Evolutionary conservation across 139 green algal genomes (phyloP).

Genomic region (Parachlorella kessleri): DNA sequence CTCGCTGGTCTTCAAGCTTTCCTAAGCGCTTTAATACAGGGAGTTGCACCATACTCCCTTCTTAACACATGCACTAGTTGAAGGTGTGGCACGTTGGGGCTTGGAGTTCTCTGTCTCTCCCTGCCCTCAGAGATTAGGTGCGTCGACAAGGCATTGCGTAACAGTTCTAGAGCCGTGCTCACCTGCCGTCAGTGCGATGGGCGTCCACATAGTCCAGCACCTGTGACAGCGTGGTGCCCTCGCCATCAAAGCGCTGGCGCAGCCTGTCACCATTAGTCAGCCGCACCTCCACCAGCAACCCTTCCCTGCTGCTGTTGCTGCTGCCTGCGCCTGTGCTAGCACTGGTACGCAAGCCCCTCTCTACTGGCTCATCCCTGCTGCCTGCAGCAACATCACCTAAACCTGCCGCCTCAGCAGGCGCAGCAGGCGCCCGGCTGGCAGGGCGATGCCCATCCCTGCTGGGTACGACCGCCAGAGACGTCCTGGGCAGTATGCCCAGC

Average conservation of each 20-base stretch:
- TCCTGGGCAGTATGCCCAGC: slow-evolving; percentile 13
- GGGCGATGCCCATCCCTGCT: slow-evolving; percentile 2
- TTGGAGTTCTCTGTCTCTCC: neutral
- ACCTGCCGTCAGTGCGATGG: slow-evolving; percentile 7
- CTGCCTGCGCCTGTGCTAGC: neutral
- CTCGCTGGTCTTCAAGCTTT: no score
- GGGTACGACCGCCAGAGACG: slow-evolving; percentile 16
- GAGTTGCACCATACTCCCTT: no score
- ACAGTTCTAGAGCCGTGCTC: neutral
- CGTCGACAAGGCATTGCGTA: neutral
- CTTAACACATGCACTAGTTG: neutral
- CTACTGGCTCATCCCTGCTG: no score
- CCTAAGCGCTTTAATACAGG: no score
- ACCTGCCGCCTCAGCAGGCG: neutral
- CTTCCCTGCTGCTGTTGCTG: neutral
- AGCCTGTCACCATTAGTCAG: slow-evolving; percentile 13
- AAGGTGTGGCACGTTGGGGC: no score
- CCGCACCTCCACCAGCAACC: slow-evolving; percentile 2
- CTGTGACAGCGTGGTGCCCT: neutral
- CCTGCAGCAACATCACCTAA: neutral
- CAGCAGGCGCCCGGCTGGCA: neutral
- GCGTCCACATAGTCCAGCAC: slow-evolving; percentile 18
- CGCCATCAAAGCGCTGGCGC: neutral
- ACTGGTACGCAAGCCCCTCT: neutral
- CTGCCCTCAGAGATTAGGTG: neutral